Evolutionary conservation across 306 rosid species (phyloP).

Genomic region (Cucurbita ficifolia): DNA sequence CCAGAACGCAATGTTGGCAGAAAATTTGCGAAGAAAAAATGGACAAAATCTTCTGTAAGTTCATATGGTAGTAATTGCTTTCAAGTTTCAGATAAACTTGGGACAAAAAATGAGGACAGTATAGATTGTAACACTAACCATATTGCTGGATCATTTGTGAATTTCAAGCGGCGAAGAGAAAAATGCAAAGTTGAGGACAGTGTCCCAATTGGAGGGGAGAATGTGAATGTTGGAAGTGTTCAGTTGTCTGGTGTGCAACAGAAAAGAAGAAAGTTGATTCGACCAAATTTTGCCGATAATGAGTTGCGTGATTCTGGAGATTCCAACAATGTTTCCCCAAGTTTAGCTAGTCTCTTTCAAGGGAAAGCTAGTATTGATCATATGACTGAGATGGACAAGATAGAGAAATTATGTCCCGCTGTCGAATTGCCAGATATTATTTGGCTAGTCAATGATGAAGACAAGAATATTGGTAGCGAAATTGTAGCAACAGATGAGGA

Average conservation of each 20-base stretch:
- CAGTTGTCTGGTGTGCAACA: conserved; percentile 5
- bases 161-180: conserved; percentile 31
- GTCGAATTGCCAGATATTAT: conserved; percentile 6
- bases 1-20: conserved; percentile 4
- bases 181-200: conserved; percentile 14
- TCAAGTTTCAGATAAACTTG: conserved; percentile 5
- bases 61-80: conserved; percentile 10
- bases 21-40: conserved; percentile 11
- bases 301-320: conserved; percentile 13
- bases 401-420: neutral
- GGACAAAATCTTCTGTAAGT: neutral
- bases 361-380: conserved; percentile 5
- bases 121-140: conserved; percentile 1
- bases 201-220: conserved; percentile 4
- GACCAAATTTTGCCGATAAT: conserved; percentile 31
- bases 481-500: conserved; percentile 11
- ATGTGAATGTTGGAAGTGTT: too few relatives aligned
- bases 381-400: neutral
- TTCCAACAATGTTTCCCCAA: conserved; percentile 6
- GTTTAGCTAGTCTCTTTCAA: conserved; percentile 7
- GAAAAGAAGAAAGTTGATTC: conserved; percentile 44
- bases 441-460: conserved; percentile 7
- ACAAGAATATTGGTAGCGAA: conserved; percentile 8
- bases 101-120: conserved; percentile 9
- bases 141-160: neutral